Base-by-base conservation (phyloP, 352 stramenopile genomes). In the Phytopythium kandeliae region DNA sequence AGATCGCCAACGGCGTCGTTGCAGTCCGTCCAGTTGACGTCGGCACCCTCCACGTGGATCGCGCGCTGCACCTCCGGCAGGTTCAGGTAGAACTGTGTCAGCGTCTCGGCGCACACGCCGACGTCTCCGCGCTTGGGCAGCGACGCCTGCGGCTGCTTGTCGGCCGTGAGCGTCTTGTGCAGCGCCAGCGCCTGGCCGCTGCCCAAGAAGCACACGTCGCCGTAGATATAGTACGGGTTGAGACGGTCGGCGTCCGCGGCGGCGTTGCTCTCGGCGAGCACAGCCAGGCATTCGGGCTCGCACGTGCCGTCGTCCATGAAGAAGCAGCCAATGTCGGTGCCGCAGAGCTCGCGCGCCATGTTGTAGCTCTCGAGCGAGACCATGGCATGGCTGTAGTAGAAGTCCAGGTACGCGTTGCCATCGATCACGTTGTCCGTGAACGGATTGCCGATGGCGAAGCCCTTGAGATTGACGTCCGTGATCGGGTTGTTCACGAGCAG, bases 351-450 rank as follows among this genome's bases (percentile, higher is more conserved):
- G 45, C 74, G 66, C 37, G 86, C 85, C 53, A 75, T 67, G 41
- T 78, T 59, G 57, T 90, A 92, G 30, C 70, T 74, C 67, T 92
- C 79, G 16, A 83, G 69, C 47, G 78, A 90, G 41, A 96, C 67
- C 55, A 96, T 71, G 1, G 72, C 84, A 60, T 96, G 87, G 43
- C 75, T 86, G 69, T 95, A 94, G 66, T 88, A 89, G 46, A 91
- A 86, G 56, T 86, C 77, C 44, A 94, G 87, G 65, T 92, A 86
- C 1, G 78, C 65, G 63, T 78, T 76, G 47, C 69, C 69, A 15
- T 85, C 74, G 43, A 80, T 76, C 19, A 72, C 52, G 30, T 79
- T 73, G 58, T 85, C 71, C 26, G 74, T 85, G 38, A 80, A 82
- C 19, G 71, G 67, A 50, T 94, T 94, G 15, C 84, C 84, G 38